These are phyloP conservation scores for Rutstroemia sp. DNA, from an alignment of 2,329 filamentous ascomycete species.

Conservation along the genomic window DNA sequence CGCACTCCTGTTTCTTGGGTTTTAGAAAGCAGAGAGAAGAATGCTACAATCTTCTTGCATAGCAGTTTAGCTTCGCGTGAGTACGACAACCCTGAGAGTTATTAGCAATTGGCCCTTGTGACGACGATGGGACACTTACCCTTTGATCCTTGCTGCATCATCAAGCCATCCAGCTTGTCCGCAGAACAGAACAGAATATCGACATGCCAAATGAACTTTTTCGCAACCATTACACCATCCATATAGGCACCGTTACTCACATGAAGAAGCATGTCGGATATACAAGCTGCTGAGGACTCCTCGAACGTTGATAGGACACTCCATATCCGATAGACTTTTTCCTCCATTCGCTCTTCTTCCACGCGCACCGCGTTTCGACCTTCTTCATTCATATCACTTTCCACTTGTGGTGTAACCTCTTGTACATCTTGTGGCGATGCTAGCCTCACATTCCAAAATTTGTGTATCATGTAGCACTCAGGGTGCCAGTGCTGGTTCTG, in stretches of 20 bases:
- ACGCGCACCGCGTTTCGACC: constrained; percentile 70
- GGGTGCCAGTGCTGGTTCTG: constrained; percentile 99
- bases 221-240: constrained; percentile 88
- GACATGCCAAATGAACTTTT: constrained; percentile 93
- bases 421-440: constrained; percentile 36
- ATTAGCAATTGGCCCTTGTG: constrained; percentile 7
- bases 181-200: constrained; percentile 86
- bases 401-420: constrained; percentile 33
- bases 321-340: constrained; percentile 98
- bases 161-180: constrained; percentile 72
- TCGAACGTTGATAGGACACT: constrained; percentile 95
- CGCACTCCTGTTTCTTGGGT: constrained; percentile 85
- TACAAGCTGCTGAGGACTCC: constrained; percentile 94
- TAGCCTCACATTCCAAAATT: constrained; percentile 97
- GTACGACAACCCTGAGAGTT: constrained; percentile 67
- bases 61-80: constrained; percentile 93
- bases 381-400: constrained; percentile 54
- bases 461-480: constrained; percentile 99
- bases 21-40: constrained; percentile 91
- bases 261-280: constrained; percentile 97
- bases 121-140: constrained; percentile 42
- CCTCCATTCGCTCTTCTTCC: constrained; percentile 90
- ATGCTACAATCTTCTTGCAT: constrained; percentile 99
- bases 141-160: constrained; percentile 64
- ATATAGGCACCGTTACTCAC: constrained; percentile 97